Conservation (phyloP, 2,329 filamentous ascomycete genomes). For the Ceratocystis variospora region DNA sequence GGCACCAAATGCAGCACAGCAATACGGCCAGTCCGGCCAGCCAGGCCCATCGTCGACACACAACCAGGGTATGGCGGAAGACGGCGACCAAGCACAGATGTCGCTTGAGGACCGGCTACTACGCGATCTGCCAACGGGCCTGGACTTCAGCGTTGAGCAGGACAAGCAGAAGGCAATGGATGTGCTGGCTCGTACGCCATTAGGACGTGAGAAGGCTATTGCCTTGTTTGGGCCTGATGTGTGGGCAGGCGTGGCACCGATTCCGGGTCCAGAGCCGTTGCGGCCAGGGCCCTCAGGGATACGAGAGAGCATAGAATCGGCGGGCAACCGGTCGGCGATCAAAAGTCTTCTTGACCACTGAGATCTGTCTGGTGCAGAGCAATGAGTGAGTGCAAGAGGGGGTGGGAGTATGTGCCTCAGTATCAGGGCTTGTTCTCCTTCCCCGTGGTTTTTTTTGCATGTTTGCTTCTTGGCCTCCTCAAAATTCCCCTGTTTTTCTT, state of each 20-base stretch:
- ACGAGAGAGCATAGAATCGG: slow-evolving; percentile 18
- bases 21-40: slow-evolving; percentile 20
- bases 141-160: slow-evolving; percentile 33
- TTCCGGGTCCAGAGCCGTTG: slow-evolving; percentile 19
- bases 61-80: slow-evolving; percentile 19
- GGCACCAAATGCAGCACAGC: slow-evolving; percentile 21
- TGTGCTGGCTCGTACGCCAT: slow-evolving; percentile 37
- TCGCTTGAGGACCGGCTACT: slow-evolving; percentile 40
- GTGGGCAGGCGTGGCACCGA: slow-evolving; percentile 26
- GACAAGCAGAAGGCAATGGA: slow-evolving; percentile 40
- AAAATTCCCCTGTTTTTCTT: background rate
- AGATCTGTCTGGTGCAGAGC: background rate
- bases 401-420: background rate
- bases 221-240: slow-evolving; percentile 38
- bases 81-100: slow-evolving; percentile 20
- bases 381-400: background rate
- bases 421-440: background rate
- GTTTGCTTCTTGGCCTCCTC: background rate
- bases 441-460: background rate
- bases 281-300: slow-evolving; percentile 23
- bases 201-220: slow-evolving; percentile 37
- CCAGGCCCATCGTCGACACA: slow-evolving; percentile 23
- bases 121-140: slow-evolving; percentile 32
- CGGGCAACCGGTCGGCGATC: slow-evolving; percentile 13
- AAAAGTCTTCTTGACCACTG: slow-evolving; percentile 15